phyloP scores from a whole-genome alignment of 1,139 yeast species.

The Insectozyma bohioensis region DNA sequence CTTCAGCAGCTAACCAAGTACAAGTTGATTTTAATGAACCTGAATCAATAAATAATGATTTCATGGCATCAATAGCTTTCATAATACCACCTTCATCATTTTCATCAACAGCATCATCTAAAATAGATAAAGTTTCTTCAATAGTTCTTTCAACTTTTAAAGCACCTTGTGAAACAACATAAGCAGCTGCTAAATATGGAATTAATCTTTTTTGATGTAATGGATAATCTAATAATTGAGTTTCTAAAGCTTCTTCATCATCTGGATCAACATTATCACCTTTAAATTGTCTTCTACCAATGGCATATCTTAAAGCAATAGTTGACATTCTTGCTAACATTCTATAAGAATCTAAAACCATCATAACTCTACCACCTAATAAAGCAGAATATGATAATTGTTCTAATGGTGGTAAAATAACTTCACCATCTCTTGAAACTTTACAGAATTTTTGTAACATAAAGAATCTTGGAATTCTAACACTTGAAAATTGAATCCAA shows the following conservation, averaged over 20 bases:
- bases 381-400: constrained; percentile 49
- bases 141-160: constrained; percentile 35
- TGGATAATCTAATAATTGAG: constrained; percentile 47
- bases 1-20: constrained; percentile 50
- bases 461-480: constrained; percentile 45
- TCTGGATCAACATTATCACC: constrained; percentile 23
- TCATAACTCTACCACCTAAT: constrained; percentile 46
- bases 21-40: constrained; percentile 49
- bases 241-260: constrained; percentile 29
- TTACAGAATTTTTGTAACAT: constrained; percentile 51
- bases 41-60: constrained; percentile 47
- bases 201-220: constrained; percentile 48
- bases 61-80: constrained; percentile 39
- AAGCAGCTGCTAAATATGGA: constrained; percentile 46
- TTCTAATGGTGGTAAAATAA: constrained; percentile 44
- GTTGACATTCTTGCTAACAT: constrained; percentile 43
- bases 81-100: constrained; percentile 37
- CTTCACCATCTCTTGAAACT: constrained; percentile 42
- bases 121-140: constrained; percentile 27
- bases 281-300: constrained; percentile 48
- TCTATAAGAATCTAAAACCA: constrained; percentile 47
- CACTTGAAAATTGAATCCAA: constrained; percentile 49
- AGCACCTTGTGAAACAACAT: constrained; percentile 43
- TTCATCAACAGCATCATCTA: constrained; percentile 37
- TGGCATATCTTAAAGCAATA: constrained; percentile 46